These are phyloP conservation scores for Phascolomyces articulosus DNA, from an alignment of 371 early-diverging fungal species.

Conservation along the genomic window DNA sequence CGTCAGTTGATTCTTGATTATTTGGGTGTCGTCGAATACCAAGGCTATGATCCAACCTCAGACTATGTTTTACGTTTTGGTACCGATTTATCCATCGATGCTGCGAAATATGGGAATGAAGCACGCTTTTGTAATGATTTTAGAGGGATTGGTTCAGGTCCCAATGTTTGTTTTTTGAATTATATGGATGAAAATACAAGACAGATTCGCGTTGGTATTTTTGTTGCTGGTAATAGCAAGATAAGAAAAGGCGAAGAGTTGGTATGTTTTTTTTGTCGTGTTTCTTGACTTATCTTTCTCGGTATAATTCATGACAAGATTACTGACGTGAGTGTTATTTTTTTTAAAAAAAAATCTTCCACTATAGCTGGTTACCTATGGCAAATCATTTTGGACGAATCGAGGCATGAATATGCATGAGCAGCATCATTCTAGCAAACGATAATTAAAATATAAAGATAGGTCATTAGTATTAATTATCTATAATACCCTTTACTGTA, in stretches of 20 bases:
- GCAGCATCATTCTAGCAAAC: conserved; percentile 29
- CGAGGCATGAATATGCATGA: conserved; percentile 54
- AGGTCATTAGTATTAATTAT: no score
- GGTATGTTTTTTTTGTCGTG: no score
- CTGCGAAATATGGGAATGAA: conserved; percentile 52
- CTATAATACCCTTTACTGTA: no score
- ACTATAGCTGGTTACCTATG: conserved; percentile 49
- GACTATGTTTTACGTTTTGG: conserved; percentile 53
- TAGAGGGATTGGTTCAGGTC: conserved; percentile 49
- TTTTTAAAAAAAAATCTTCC: no score
- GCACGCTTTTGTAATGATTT: conserved; percentile 59
- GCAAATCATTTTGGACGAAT: conserved; percentile 54
- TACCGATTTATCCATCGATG: conserved; percentile 51
- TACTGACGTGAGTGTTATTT: no score
- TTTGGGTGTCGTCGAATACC: conserved; percentile 48
- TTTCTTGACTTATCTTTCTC: no score
- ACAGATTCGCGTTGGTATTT: conserved; percentile 50
- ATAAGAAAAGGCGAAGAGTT: conserved; percentile 56
- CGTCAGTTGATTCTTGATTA: conserved; percentile 52
- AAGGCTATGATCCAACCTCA: conserved; percentile 42
- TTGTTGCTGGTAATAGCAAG: conserved; percentile 47
- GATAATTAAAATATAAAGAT: no score
- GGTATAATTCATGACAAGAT: no score
- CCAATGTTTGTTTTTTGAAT: conserved; percentile 56
- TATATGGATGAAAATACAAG: conserved; percentile 51